A percentile compares a stretch with the other conserved stretches of the same genome.
phyloP scores from a whole-genome alignment of 2,329 filamentous ascomycete species.

The Verticillium nubilum region DNA sequence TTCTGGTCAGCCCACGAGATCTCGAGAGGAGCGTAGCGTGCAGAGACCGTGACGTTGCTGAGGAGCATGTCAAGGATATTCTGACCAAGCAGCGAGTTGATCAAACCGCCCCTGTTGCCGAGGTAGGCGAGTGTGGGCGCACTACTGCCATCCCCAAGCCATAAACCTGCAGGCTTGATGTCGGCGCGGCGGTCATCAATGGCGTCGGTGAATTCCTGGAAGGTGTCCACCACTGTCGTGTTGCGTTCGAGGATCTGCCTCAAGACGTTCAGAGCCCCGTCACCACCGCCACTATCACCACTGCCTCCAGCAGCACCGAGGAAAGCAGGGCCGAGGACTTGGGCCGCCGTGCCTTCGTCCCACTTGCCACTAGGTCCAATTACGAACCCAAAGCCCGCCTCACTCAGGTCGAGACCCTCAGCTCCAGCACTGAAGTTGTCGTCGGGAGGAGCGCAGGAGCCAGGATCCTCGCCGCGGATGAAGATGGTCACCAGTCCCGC shows the following conservation, averaged over 20 bases:
- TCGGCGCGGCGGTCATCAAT: slow-evolving; percentile 59
- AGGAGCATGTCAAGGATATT: slow-evolving; percentile 63
- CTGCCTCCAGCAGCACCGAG: slow-evolving; percentile 14
- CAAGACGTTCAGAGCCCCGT: slow-evolving; percentile 10
- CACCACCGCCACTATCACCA: not conserved
- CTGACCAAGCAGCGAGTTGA: slow-evolving; percentile 55
- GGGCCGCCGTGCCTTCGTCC: slow-evolving; percentile 6
- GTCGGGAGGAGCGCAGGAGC: slow-evolving; percentile 45
- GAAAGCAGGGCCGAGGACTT: slow-evolving; percentile 32
- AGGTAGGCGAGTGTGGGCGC: slow-evolving; percentile 66
- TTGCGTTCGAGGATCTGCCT: slow-evolving; percentile 4
- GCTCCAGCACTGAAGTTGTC: slow-evolving; percentile 35
- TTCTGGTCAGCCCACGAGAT: slow-evolving; percentile 59
- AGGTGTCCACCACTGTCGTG: slow-evolving; percentile 53
- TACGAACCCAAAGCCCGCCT: slow-evolving; percentile 28
- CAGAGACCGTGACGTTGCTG: slow-evolving; percentile 62
- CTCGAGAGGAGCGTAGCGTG: slow-evolving; percentile 70
- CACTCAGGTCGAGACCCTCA: slow-evolving; percentile 29
- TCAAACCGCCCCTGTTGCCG: slow-evolving; percentile 52
- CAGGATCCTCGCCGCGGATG: slow-evolving; percentile 49
- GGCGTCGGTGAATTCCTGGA: slow-evolving; percentile 63
- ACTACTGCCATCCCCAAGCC: slow-evolving; percentile 57
- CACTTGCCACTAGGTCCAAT: slow-evolving; percentile 31
- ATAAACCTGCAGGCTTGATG: slow-evolving; percentile 75
- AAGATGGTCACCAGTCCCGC: slow-evolving; percentile 76